Conservation (phyloP, 2,329 filamentous ascomycete genomes). For the Stemphylium lycopersici region DNA sequence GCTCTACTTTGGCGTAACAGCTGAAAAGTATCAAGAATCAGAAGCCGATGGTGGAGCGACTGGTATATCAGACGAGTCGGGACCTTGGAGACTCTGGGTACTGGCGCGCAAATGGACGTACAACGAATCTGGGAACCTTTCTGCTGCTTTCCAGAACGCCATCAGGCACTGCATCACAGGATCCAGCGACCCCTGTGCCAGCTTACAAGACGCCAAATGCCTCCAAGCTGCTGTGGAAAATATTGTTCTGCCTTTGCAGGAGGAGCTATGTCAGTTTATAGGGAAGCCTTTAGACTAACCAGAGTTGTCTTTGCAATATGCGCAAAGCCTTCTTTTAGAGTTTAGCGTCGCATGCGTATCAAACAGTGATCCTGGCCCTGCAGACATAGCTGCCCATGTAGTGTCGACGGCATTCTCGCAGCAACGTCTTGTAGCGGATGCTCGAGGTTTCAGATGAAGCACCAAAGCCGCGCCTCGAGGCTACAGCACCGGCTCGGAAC, state of each 20-base stretch:
- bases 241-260: constrained; percentile 46
- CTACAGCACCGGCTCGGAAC: constrained; percentile 13
- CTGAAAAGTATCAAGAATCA: constrained; percentile 35
- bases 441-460: not conserved
- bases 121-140: constrained; percentile 43
- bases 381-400: too few species aligned
- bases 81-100: constrained; percentile 38
- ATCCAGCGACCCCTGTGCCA: constrained; percentile 43
- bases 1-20: constrained; percentile 46
- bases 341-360: too few species aligned
- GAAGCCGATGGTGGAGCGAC: constrained; percentile 23
- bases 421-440: too few species aligned
- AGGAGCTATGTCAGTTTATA: constrained; percentile 46
- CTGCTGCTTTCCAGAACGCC: constrained; percentile 43
- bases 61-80: constrained; percentile 24
- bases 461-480: constrained; percentile 9
- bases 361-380: too few species aligned
- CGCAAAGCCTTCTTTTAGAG: too few species aligned
- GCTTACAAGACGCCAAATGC: constrained; percentile 42
- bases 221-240: constrained; percentile 46
- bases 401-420: too few species aligned
- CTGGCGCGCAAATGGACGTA: constrained; percentile 46
- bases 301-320: not conserved
- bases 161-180: constrained; percentile 45
- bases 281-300: constrained; percentile 32